Percentiles rank a stretch among this genome's conserved stretches.
Conservation (phyloP, 2,329 filamentous ascomycete genomes). For the Aspergillus piperis region DNA sequence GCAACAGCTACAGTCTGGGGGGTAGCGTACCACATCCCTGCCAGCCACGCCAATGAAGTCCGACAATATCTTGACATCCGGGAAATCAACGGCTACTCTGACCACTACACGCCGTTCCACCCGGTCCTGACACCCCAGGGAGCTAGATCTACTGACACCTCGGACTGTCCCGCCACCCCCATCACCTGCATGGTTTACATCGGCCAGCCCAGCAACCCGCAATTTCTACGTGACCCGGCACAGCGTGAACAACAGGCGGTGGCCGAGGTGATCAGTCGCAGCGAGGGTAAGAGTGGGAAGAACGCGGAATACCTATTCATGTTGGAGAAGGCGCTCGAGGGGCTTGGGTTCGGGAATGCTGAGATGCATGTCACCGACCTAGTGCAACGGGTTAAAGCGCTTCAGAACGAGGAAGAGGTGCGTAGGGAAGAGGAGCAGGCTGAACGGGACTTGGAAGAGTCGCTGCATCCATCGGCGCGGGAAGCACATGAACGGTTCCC, state of each 20-base stretch:
- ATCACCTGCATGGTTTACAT: conserved; percentile 80
- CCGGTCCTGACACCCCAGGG: conserved; percentile 47
- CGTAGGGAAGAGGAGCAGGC: conserved; percentile 36
- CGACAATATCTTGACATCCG: conserved; percentile 90
- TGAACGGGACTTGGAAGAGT: conserved; percentile 30
- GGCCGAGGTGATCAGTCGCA: conserved; percentile 76
- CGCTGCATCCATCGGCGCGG: conserved; percentile 21
- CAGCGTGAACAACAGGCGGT: conserved; percentile 74
- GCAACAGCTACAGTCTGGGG: conserved; percentile 72
- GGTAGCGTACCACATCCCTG: conserved; percentile 81
- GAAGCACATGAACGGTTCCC: conserved; percentile 13
- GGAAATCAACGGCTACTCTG: conserved; percentile 96
- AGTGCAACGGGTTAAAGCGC: conserved; percentile 67
- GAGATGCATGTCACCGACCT: conserved; percentile 86
- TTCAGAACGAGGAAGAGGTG: conserved; percentile 51
- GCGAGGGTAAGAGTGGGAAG: conserved; percentile 79
- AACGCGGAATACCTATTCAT: conserved; percentile 88
- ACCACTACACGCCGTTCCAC: conserved; percentile 85
- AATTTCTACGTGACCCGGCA: conserved; percentile 65
- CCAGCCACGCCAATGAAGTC: conserved; percentile 74
- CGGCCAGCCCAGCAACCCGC: conserved; percentile 86
- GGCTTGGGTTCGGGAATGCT: conserved; percentile 71
- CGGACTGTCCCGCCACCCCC: conserved; percentile 22
- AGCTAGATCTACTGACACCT: conserved; percentile 2
- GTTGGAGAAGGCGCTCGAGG: conserved; percentile 72